phyloP scores from a whole-genome alignment of 1,284 basidiomycete genomes.

The Cutaneotrichosporon mucoides region DNA sequence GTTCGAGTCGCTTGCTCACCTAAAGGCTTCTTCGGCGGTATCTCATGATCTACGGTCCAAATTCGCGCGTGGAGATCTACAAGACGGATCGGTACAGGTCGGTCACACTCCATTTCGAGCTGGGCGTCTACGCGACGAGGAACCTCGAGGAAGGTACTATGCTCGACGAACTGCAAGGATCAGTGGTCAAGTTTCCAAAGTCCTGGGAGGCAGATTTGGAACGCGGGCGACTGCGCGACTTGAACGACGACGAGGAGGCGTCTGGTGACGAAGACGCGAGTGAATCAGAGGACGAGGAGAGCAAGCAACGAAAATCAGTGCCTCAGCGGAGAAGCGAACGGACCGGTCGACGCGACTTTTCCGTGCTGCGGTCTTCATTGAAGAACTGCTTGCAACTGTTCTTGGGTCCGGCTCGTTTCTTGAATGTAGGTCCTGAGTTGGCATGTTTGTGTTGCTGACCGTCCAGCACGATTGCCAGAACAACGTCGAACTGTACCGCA shows the following conservation, averaged over 20 bases:
- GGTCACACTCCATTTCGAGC: conserved; percentile 41
- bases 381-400: conserved; percentile 44
- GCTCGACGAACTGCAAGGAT: conserved; percentile 41
- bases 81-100: conserved; percentile 41
- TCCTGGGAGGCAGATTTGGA: conserved; percentile 40
- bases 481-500: conserved; percentile 43
- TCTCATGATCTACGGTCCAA: conserved; percentile 34
- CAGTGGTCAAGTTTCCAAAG: conserved; percentile 39
- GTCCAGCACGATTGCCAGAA: conserved; percentile 47
- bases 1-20: background rate
- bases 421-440: conserved; percentile 38
- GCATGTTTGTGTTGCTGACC: background rate
- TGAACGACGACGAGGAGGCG: conserved; percentile 29
- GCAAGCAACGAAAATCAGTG: background rate
- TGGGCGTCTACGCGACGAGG: conserved; percentile 43
- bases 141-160: conserved; percentile 29
- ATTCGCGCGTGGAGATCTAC: conserved; percentile 44
- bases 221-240: conserved; percentile 31
- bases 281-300: conserved; percentile 20
- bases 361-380: conserved; percentile 43
- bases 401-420: conserved; percentile 47
- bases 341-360: conserved; percentile 44
- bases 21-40: conserved; percentile 43
- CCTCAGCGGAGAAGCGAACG: conserved; percentile 28
- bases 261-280: too few species aligned